These are phyloP conservation scores for Solanum pimpinellifolium DNA, from an alignment of 257 asterid genomes.

Conservation along the genomic window DNA sequence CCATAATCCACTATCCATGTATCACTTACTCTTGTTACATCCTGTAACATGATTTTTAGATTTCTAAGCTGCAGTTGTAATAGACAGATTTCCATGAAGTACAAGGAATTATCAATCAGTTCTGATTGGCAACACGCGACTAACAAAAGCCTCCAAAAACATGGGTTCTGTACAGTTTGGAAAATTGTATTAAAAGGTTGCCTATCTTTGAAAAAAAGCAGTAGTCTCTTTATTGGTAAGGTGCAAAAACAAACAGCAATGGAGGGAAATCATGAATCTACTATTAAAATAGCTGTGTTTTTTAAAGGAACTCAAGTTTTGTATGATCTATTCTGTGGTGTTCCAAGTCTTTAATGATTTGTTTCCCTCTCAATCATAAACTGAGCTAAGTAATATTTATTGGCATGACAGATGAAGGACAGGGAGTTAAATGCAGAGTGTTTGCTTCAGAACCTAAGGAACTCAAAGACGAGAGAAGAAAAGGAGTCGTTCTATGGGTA, in stretches of 20 bases:
- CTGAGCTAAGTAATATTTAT: not conserved
- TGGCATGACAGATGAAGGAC: constrained; percentile 3
- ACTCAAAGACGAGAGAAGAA: constrained; percentile 6
- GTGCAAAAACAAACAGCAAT: not conserved
- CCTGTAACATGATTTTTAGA: not conserved
- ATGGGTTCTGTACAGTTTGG: not conserved
- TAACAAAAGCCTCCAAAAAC: not conserved
- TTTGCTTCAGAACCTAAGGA: constrained; percentile 20
- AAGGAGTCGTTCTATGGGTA: constrained; percentile 28
- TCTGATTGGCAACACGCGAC: not conserved
- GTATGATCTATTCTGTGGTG: not conserved
- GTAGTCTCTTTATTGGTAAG: not conserved
- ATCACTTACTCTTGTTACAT: not conserved
- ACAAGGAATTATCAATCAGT: not conserved
- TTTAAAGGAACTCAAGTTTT: not conserved
- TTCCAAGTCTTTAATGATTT: not conserved
- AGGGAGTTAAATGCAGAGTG: constrained; percentile 14
- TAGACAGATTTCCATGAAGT: not conserved
- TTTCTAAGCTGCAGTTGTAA: not conserved
- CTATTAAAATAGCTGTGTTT: not conserved
- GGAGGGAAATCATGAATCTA: not conserved
- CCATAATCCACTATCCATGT: not conserved
- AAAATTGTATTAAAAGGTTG: not conserved
- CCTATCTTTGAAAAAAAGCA: not conserved
- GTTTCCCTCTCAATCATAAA: not conserved